A percentile compares a stretch with the other conserved stretches of the same genome.
Conservation (phyloP, 805 yeast species). For the Barnettozyma vustinii region DNA sequence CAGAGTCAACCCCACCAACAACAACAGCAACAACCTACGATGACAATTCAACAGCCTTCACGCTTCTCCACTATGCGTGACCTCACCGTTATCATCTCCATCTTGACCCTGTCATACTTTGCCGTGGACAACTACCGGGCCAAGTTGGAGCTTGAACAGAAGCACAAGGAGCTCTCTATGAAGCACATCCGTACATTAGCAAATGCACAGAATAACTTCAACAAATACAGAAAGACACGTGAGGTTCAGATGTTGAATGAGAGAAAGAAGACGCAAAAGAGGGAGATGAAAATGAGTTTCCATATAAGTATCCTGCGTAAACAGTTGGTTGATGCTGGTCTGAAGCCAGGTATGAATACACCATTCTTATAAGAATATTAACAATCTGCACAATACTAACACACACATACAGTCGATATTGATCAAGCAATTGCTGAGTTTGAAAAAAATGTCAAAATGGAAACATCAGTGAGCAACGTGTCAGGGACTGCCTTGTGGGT, state of each 20-base stretch:
- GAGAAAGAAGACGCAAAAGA: slow-evolving; percentile 40
- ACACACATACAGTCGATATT: slow-evolving; percentile 31
- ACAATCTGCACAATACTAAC: slow-evolving; percentile 9
- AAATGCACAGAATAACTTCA: slow-evolving; percentile 41
- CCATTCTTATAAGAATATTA: no score
- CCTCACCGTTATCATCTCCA: slow-evolving; percentile 36
- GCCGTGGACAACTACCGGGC: slow-evolving; percentile 47
- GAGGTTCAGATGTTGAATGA: slow-evolving; percentile 50
- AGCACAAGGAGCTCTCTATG: slow-evolving; percentile 28
- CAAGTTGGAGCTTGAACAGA: slow-evolving; percentile 32
- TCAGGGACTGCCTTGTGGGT: slow-evolving; percentile 56
- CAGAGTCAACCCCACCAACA: not conserved
- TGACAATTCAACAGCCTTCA: slow-evolving; percentile 3
- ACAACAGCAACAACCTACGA: not conserved
- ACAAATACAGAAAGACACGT: slow-evolving; percentile 44
- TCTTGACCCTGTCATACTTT: slow-evolving; percentile 39
- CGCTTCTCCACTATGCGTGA: slow-evolving; percentile 29
- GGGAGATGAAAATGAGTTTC: slow-evolving; percentile 55
- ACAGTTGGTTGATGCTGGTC: slow-evolving; percentile 52
- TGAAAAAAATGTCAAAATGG: slow-evolving; percentile 53
- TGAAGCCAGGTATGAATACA: slow-evolving; percentile 39
- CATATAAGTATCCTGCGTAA: slow-evolving; percentile 62
- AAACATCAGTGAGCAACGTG: slow-evolving; percentile 48
- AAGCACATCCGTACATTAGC: slow-evolving; percentile 30
- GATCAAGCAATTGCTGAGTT: slow-evolving; percentile 50